Evolutionary conservation across 345 rosid genomes (phyloP).

Genomic region (Barbarea vulgaris): DNA sequence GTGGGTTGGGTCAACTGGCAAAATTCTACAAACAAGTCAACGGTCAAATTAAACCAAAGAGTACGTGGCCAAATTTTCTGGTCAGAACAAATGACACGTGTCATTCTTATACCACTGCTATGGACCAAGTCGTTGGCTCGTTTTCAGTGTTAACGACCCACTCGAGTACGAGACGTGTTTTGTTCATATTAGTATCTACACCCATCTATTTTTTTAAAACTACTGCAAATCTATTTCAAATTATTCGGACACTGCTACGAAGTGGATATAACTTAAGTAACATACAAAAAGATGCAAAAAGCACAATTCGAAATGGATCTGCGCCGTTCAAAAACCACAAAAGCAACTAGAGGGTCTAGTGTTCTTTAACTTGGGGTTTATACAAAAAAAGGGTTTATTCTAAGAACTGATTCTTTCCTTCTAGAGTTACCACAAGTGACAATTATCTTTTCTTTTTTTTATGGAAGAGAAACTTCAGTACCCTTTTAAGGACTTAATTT

Average conservation of each 20-base stretch:
- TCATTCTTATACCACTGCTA: conserved; percentile 16
- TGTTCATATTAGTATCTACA: background rate
- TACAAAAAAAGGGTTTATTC: conserved; percentile 17
- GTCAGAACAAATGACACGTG: conserved; percentile 14
- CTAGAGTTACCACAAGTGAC: background rate
- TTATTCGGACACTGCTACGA: background rate
- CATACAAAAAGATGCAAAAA: background rate
- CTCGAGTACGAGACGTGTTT: background rate
- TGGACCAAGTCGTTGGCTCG: conserved; percentile 29
- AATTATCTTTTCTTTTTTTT: background rate
- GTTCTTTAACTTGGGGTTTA: conserved; percentile 9
- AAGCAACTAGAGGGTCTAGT: background rate
- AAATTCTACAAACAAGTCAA: conserved; percentile 23
- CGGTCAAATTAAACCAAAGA: conserved; percentile 33
- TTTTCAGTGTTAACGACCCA: conserved; percentile 10
- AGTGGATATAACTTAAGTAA: background rate
- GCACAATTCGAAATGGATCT: background rate
- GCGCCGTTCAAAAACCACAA: background rate
- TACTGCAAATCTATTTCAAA: background rate
- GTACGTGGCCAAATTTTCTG: conserved; percentile 17
- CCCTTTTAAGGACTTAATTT: conserved; percentile 1
- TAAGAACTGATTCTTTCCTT: background rate
- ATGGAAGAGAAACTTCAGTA: background rate
- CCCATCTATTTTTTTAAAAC: background rate
- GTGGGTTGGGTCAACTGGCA: conserved; percentile 7